Evolutionary conservation across 106 monocot genomes (phyloP).

Genomic region (Cymbidium sinense): DNA sequence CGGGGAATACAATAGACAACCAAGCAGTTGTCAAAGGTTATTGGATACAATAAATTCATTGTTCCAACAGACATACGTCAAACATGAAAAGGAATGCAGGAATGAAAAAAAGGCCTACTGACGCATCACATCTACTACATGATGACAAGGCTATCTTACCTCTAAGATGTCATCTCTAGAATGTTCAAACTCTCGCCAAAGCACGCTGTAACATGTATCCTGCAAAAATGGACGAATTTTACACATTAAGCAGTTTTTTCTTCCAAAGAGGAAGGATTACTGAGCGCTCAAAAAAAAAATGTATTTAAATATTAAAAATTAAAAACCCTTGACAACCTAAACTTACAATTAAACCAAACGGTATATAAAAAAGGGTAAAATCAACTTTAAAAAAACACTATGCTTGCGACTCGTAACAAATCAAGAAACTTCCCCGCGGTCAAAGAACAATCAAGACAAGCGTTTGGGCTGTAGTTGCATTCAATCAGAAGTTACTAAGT

Average conservation of each 20-base stretch:
- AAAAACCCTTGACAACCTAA: neutral
- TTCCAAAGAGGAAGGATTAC: neutral
- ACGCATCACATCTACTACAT: neutral
- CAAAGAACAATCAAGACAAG: neutral
- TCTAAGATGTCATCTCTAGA: slow-evolving; percentile 71
- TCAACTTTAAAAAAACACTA: neutral
- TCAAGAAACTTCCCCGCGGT: too few species aligned
- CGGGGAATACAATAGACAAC: too few species aligned
- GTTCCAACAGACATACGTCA: neutral
- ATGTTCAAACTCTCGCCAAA: slow-evolving; percentile 57
- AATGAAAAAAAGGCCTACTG: neutral
- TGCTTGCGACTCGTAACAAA: neutral
- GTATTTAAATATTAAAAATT: neutral
- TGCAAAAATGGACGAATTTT: slow-evolving; percentile 11
- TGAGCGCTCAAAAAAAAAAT: neutral
- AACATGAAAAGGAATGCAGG: neutral
- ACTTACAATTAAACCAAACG: neutral
- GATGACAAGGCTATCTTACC: slow-evolving; percentile 22
- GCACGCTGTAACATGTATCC: slow-evolving; percentile 57
- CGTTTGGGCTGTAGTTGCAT: neutral
- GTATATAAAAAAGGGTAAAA: neutral
- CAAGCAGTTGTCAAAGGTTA: neutral
- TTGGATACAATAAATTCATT: neutral
- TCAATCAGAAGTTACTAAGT: neutral
- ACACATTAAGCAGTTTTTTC: neutral